Base-by-base conservation (phyloP, 2,329 filamentous ascomycete genomes). In the Exophiala calicioides region DNA sequence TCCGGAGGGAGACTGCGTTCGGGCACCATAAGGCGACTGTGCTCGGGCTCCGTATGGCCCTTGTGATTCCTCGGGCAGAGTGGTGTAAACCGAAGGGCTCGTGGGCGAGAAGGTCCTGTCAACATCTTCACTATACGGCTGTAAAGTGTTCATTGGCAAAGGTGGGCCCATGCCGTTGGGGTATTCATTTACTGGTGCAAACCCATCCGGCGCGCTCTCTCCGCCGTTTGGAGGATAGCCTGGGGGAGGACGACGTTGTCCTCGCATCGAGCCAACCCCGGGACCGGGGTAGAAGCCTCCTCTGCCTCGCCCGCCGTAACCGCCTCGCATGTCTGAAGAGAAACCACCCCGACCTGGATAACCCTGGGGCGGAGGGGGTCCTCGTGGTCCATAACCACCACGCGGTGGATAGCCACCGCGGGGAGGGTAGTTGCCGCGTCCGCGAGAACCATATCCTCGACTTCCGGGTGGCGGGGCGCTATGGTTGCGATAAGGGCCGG, bases 11-110 rank as follows among this genome's bases (percentile, higher is more conserved):
- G 56, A 59, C 15, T 57, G 47, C 10, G 47, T 32, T 23, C 56
- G 49, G 24, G 47, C 53, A n/a, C 57, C 55, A 42, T 54, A 57
- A 58, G 43, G 65, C 57, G 47, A 70, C 62, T 31, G 71, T 66
- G 34, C 68, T 62, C 78, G 74, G 15, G 84, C 64, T 4, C 83
- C 83, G 12, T 84, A 82, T 6, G 81, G 81, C 1, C 81, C 84
- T 58, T 84, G 81, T 2, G 80, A 81, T 52, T 50, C 54, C 13
- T 54, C 52, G 13, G 44, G 47, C 13, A 32, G 47, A 26, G 44
- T 38, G 13, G 53, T 53, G 31, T 56, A 56, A 9, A 56, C 30
- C 10, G 50, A 56, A 10, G 53, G 53, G 23, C 49, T 53, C 13
- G 42, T 52, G 4, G 27, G 18, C 19, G 43, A 43, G 21, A 31